Conservation (phyloP, 768 basidiomycete species). For the Hypholoma sublateritium region DNA sequence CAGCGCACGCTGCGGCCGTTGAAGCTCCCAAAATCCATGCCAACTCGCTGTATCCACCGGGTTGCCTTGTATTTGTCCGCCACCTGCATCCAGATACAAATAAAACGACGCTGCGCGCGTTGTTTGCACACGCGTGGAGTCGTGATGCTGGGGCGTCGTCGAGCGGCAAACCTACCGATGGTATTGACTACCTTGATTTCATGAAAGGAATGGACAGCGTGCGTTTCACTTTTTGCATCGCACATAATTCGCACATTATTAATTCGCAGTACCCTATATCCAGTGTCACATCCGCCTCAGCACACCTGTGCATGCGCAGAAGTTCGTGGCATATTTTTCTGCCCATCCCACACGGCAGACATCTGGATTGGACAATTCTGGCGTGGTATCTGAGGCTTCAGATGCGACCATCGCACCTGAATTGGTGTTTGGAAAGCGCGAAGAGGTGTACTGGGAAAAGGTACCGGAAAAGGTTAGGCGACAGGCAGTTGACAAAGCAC, state of each 20-base stretch:
- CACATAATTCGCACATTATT: background rate
- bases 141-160: background rate
- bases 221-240: constrained; percentile 22
- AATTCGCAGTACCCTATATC: background rate
- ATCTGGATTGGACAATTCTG: constrained; percentile 55
- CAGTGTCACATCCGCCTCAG: constrained; percentile 77
- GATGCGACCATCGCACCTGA: constrained; percentile 44
- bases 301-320: constrained; percentile 43
- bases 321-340: constrained; percentile 46
- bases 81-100: constrained; percentile 76
- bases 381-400: constrained; percentile 23
- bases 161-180: constrained; percentile 18
- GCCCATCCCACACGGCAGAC: constrained; percentile 37
- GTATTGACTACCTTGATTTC: constrained; percentile 79
- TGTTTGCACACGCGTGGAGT: constrained; percentile 50
- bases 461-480: constrained; percentile 71
- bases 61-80: constrained; percentile 70
- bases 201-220: constrained; percentile 76
- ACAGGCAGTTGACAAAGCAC: constrained; percentile 56
- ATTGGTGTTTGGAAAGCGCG: constrained; percentile 59
- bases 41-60: constrained; percentile 52
- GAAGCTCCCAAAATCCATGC: constrained; percentile 10
- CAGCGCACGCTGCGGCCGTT: background rate
- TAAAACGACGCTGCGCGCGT: constrained; percentile 70
- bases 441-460: constrained; percentile 77